Evolutionary conservation across 352 stramenopile genomes (phyloP).

Genomic region (Lagenidium sp.): DNA sequence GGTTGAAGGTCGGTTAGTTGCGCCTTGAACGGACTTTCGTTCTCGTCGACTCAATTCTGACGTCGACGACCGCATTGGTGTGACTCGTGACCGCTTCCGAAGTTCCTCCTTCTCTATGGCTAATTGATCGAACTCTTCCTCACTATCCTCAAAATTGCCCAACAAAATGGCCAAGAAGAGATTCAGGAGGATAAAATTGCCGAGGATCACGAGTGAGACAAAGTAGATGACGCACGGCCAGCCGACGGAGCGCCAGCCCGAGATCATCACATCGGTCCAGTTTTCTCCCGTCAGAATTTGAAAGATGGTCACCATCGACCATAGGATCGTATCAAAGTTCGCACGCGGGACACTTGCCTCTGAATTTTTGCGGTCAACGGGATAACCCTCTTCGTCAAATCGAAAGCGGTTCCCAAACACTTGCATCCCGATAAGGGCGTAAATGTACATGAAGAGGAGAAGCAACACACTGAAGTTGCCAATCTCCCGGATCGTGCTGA

Average conservation of each 20-base stretch:
- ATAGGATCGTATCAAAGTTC: conserved; percentile 66
- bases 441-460: conserved; percentile 92
- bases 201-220: conserved; percentile 76
- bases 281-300: conserved; percentile 87
- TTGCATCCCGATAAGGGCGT: conserved; percentile 88
- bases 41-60: neutral
- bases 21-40: neutral
- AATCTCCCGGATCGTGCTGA: conserved; percentile 84
- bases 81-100: conserved; percentile 23
- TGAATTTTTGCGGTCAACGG: conserved; percentile 19
- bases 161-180: conserved; percentile 91
- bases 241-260: conserved; percentile 66
- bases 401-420: conserved; percentile 89
- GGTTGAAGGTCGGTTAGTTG: neutral
- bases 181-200: conserved; percentile 89
- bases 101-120: conserved; percentile 25
- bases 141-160: conserved; percentile 75
- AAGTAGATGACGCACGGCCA: conserved; percentile 70
- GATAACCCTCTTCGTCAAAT: conserved; percentile 68
- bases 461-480: conserved; percentile 90
- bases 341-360: conserved; percentile 30
- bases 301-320: conserved; percentile 67
- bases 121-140: conserved; percentile 33
- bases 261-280: conserved; percentile 89
- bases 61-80: conserved; percentile 1